A percentile compares a stretch with the other conserved stretches of the same genome.
phyloP scores from a whole-genome alignment of 352 stramenopile genomes.

The Pythium insidiosum region DNA sequence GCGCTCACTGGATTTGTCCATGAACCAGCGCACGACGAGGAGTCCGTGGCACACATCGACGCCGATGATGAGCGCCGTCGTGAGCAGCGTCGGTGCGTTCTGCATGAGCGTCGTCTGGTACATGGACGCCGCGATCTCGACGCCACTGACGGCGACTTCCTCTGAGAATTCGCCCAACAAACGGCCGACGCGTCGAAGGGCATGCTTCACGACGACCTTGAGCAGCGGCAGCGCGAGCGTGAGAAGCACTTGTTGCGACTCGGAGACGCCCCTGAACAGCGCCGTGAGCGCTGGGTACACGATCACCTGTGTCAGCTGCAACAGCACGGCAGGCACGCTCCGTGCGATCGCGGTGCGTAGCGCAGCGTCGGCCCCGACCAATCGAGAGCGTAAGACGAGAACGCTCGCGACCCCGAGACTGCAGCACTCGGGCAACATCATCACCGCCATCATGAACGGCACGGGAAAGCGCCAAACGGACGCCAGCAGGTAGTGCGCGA shows the following conservation, averaged over 20 bases:
- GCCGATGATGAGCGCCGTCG: not conserved
- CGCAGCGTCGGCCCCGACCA: no score
- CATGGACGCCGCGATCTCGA: conserved; percentile 1
- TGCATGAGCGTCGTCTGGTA: conserved; percentile 6
- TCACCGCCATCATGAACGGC: not conserved
- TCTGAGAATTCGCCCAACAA: not conserved
- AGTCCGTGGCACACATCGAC: conserved; percentile 3
- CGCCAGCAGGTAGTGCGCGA: not conserved
- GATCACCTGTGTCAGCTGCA: not conserved
- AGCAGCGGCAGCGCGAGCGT: not conserved
- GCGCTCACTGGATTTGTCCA: conserved; percentile 3
- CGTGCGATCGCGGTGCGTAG: no score
- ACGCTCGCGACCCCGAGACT: not conserved
- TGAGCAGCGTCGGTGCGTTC: not conserved
- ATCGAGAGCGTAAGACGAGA: not conserved
- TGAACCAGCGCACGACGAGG: not conserved
- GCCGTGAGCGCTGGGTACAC: conserved; percentile 4
- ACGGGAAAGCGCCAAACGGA: conserved; percentile 1
- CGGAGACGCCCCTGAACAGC: not conserved
- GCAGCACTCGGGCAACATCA: not conserved
- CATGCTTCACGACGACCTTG: not conserved
- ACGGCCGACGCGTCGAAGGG: not conserved
- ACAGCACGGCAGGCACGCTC: not conserved
- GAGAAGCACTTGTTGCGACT: conserved; percentile 1
- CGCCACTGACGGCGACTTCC: conserved; percentile 2